Conservation (phyloP, 1,284 basidiomycete genomes). For the Pulveroboletus sp. region DNA sequence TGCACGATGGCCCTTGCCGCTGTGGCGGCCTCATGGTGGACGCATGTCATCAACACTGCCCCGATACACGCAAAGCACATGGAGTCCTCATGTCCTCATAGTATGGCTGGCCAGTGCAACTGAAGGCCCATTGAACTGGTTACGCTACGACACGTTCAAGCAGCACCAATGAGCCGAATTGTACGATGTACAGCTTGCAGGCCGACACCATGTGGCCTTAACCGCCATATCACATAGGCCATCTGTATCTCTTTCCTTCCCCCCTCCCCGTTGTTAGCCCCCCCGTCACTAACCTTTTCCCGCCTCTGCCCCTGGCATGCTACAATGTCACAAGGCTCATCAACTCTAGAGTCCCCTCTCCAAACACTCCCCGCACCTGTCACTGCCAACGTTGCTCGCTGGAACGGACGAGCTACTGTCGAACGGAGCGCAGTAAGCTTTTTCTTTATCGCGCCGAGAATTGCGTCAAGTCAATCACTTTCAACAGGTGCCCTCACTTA, state of each 20-base stretch:
- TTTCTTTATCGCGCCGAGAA: too few relatives aligned
- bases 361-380: neutral
- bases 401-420: neutral
- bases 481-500: conserved; percentile 1
- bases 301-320: neutral
- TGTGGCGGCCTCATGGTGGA: neutral
- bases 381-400: neutral
- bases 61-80: neutral
- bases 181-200: neutral
- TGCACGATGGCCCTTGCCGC: too few relatives aligned
- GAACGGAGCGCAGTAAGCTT: neutral
- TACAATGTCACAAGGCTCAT: neutral
- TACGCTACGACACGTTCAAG: neutral
- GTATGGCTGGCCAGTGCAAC: neutral
- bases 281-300: neutral
- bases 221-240: neutral
- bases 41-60: neutral
- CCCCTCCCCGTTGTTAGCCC: neutral
- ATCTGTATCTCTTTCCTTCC: neutral
- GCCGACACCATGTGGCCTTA: neutral
- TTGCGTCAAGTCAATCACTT: neutral
- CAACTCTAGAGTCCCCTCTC: neutral
- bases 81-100: neutral
- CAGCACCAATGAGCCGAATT: neutral
- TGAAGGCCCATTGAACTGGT: neutral